phyloP scores from a whole-genome alignment of 176 grass and related monocot species.

The Chrysopogon serrulatus region DNA sequence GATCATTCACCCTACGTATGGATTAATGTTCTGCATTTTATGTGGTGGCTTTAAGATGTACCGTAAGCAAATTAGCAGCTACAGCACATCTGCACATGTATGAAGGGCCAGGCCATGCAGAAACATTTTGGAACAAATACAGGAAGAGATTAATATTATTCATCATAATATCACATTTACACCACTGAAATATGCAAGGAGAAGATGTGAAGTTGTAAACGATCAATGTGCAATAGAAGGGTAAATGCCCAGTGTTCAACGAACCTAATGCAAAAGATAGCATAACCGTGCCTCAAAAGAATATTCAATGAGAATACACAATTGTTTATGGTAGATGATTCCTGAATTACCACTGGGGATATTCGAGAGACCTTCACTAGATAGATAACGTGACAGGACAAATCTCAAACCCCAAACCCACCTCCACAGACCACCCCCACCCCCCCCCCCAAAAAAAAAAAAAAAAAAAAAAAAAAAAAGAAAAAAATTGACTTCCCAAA shows the following conservation, averaged over 20 bases:
- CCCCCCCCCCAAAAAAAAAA: too few relatives aligned
- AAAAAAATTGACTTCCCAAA: not conserved
- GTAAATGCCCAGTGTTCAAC: not conserved
- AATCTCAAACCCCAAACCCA: not conserved
- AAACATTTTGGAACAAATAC: not conserved
- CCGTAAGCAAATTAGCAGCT: not conserved
- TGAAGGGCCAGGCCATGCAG: not conserved
- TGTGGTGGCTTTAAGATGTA: not conserved
- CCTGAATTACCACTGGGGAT: not conserved
- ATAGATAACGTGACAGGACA: not conserved
- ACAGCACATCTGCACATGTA: not conserved
- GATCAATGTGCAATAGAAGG: not conserved
- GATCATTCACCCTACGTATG: not conserved
- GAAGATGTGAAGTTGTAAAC: not conserved
- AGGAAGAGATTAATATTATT: not conserved
- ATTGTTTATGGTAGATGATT: conserved; percentile 24
- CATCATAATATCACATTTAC: not conserved
- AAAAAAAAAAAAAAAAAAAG: too few relatives aligned
- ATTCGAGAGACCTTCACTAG: conserved; percentile 1
- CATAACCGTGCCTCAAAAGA: not conserved
- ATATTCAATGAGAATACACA: not conserved
- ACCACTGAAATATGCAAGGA: not conserved
- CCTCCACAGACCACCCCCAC: not conserved
- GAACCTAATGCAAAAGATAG: not conserved
- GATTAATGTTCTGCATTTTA: not conserved